Evolutionary conservation across 148 eudicot species (phyloP).

Genomic region (Persicaria tinctoria): DNA sequence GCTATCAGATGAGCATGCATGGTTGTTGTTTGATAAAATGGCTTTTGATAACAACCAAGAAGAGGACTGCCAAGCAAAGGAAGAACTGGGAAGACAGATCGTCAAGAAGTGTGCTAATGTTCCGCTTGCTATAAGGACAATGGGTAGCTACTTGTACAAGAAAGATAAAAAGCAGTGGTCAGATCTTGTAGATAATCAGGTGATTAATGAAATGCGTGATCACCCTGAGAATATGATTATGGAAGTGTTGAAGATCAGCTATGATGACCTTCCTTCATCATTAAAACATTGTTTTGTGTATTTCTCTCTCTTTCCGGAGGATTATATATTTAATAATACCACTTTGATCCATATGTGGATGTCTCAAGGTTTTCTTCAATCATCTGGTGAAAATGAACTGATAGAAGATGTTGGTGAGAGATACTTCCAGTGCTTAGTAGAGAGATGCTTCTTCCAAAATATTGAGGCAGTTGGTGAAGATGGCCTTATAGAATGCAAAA

Average conservation of each 20-base stretch:
- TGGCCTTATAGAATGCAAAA: too few relatives aligned
- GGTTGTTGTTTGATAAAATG: conserved; percentile 17
- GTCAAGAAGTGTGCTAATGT: conserved; percentile 16
- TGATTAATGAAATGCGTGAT: neutral
- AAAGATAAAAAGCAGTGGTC: conserved; percentile 22
- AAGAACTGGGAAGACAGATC: neutral
- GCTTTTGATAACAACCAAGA: conserved; percentile 17
- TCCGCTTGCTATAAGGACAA: conserved; percentile 23
- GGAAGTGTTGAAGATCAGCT: conserved; percentile 26
- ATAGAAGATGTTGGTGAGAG: too few relatives aligned
- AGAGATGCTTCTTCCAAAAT: too few relatives aligned
- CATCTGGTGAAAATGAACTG: too few relatives aligned
- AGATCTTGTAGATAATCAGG: conserved; percentile 4
- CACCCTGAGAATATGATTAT: conserved; percentile 11
- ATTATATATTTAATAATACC: too few relatives aligned
- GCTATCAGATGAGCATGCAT: conserved; percentile 21
- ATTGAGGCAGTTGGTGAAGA: too few relatives aligned
- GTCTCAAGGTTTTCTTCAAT: too few relatives aligned
- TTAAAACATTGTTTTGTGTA: too few relatives aligned
- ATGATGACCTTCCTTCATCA: conserved; percentile 12
- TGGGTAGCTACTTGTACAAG: conserved; percentile 27
- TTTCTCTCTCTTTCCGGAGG: too few relatives aligned
- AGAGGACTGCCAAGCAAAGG: neutral
- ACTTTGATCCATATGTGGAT: too few relatives aligned
- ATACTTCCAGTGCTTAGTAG: too few relatives aligned